Evolutionary conservation across 2,329 filamentous ascomycete genomes (phyloP).

Genomic region (Trichophyton benhamiae): DNA sequence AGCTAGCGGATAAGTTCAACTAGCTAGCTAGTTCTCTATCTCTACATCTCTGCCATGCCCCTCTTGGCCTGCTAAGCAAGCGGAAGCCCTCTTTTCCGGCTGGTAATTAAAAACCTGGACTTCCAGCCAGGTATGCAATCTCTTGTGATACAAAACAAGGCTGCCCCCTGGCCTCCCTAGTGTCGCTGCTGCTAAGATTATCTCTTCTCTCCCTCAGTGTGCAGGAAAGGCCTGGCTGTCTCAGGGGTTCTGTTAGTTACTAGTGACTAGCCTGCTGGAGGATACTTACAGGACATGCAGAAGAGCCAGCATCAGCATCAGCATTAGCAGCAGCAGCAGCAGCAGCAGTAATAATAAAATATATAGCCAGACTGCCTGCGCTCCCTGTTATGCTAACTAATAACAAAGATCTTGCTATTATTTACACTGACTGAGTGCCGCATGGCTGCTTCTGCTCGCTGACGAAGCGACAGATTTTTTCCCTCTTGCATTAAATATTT

Average conservation of each 20-base stretch:
- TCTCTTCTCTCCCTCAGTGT: background rate
- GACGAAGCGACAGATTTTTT: conserved; percentile 1
- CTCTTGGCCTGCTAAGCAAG: background rate
- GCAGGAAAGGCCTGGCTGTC: background rate
- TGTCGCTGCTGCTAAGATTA: background rate
- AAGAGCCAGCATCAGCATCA: too few relatives aligned
- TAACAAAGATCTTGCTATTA: background rate
- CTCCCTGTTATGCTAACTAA: background rate
- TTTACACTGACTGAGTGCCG: background rate
- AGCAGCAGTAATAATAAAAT: too few relatives aligned
- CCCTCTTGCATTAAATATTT: background rate
- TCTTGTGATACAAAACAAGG: conserved; percentile 2
- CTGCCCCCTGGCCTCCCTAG: background rate
- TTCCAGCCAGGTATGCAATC: background rate
- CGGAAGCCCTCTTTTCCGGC: background rate
- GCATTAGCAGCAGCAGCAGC: too few relatives aligned
- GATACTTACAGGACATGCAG: too few relatives aligned
- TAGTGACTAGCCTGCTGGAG: too few relatives aligned
- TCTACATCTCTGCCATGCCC: background rate
- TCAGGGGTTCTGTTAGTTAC: background rate
- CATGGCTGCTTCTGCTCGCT: background rate
- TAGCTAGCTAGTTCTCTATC: background rate
- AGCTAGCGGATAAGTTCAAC: background rate
- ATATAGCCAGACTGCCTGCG: too few relatives aligned
- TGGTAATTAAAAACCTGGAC: background rate